Base-by-base conservation (phyloP, 768 basidiomycete species). In the Macrocybe gigantea region DNA sequence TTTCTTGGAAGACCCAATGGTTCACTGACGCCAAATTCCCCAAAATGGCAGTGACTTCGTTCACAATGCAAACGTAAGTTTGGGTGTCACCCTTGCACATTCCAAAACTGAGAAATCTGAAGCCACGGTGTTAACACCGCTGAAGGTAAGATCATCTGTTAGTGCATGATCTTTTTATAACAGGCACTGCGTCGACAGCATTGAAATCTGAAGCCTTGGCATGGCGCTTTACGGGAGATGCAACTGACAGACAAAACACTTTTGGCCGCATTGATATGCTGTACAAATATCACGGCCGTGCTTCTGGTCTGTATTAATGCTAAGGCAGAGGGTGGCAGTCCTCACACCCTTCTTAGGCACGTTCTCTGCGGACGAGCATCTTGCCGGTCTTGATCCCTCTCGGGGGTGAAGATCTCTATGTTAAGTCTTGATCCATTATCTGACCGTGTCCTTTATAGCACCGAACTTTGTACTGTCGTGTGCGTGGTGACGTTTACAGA, bases 111-210 rank as follows among this genome's bases (percentile, higher is more conserved):
- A 41, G 7, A 38, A 33, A 36, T n/a, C 34, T 30, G 15, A 37
- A 72, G 68, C 0, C 71, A 72, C 47, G 71, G 71, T 7, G 70
- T 72, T 5, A 72, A 71, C 53, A 72, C 64, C 10, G 69, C 57
- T 15, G 70, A 71, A 62, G 61, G 64, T 64, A 30, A 12, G 32
- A 43, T 5, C 8, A 29, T 22, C 37, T 31, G 13, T 30, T 13
- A 7, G 1, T 12, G 12, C 9, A 32, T 10, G 31, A 8, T 9
- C 8, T 6, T 3, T 11, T 14, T 11, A n/a, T 38, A 31, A 40
- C 36, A 9, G 12, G 4, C 11, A 8, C 29, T n/a, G 8, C 9
- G 6, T 13, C 31, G 29, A 29, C 15, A 69, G 70, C 70, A 3
- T 53, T 73, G 22, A 71, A 71, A 52, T 70, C 70, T 5, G 71